Evolutionary conservation across 257 asterid species (phyloP).

Genomic region (Scutellaria minor): DNA sequence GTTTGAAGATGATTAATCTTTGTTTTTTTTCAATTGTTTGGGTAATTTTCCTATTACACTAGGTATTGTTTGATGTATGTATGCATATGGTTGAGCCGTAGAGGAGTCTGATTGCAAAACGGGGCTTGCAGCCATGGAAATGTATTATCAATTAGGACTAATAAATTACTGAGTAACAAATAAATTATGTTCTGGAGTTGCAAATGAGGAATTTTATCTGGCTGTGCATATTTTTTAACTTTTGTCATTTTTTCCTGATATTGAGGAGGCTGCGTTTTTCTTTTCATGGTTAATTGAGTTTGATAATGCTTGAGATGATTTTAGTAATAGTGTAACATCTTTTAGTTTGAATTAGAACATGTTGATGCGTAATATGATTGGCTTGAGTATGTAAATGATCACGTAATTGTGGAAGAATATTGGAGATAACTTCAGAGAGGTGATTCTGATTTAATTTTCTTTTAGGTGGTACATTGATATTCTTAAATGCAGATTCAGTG

Average conservation of each 20-base stretch:
- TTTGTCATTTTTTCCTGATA: neutral
- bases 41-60: too few relatives aligned
- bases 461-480: constrained; percentile 41
- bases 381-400: constrained; percentile 29
- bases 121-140: too few relatives aligned
- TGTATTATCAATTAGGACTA: too few relatives aligned
- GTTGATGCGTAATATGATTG: constrained; percentile 3
- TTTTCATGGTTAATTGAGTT: constrained; percentile 1
- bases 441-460: constrained; percentile 18
- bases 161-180: neutral
- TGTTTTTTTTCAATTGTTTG: too few relatives aligned
- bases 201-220: constrained; percentile 37
- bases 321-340: constrained; percentile 3
- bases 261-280: neutral
- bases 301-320: constrained; percentile 9
- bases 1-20: too few relatives aligned
- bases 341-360: constrained; percentile 19
- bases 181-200: constrained; percentile 22
- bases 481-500: constrained; percentile 28
- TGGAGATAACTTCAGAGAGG: neutral
- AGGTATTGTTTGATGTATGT: too few relatives aligned
- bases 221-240: constrained; percentile 16
- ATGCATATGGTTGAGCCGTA: too few relatives aligned
- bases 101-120: too few relatives aligned
- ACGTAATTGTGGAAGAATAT: neutral